These are phyloP conservation scores for Xylariales sp. DNA, from an alignment of 2,329 filamentous ascomycete genomes.

Conservation along the genomic window DNA sequence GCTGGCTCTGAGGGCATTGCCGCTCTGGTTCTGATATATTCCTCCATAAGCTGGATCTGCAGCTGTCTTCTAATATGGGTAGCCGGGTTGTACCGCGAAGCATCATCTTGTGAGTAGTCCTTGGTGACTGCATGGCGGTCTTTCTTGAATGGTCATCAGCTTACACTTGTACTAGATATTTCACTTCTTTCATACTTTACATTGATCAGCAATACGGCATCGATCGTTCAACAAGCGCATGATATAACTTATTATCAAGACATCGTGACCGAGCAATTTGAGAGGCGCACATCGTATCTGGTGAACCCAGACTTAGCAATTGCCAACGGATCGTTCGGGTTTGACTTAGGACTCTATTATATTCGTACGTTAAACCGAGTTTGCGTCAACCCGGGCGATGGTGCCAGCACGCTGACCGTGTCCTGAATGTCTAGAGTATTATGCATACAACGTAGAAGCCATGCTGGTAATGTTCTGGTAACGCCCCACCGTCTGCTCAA, in stretches of 20 bases:
- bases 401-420: no score
- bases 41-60: constrained; percentile 10
- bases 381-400: no score
- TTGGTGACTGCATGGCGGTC: no score
- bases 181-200: constrained; percentile 17
- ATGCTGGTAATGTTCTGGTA: constrained; percentile 22
- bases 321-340: constrained; percentile 18
- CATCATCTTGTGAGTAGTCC: constrained; percentile 18
- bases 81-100: constrained; percentile 18
- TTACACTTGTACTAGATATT: constrained; percentile 12
- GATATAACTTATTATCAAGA: constrained; percentile 15
- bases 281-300: constrained; percentile 9
- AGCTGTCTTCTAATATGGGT: constrained; percentile 16
- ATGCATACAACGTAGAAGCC: constrained; percentile 18
- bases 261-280: constrained; percentile 14
- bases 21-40: constrained; percentile 12
- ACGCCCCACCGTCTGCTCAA: background rate
- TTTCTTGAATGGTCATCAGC: background rate
- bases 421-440: constrained; percentile 22
- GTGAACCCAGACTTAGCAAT: constrained; percentile 19
- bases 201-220: constrained; percentile 16
- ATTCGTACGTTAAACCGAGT: constrained; percentile 19
- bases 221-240: constrained; percentile 17
- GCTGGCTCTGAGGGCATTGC: constrained; percentile 13
- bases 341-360: constrained; percentile 20